phyloP scores from a whole-genome alignment of 225 moss, liverwort and hornwort genomes.

The Physcomitrellopsis africana region DNA sequence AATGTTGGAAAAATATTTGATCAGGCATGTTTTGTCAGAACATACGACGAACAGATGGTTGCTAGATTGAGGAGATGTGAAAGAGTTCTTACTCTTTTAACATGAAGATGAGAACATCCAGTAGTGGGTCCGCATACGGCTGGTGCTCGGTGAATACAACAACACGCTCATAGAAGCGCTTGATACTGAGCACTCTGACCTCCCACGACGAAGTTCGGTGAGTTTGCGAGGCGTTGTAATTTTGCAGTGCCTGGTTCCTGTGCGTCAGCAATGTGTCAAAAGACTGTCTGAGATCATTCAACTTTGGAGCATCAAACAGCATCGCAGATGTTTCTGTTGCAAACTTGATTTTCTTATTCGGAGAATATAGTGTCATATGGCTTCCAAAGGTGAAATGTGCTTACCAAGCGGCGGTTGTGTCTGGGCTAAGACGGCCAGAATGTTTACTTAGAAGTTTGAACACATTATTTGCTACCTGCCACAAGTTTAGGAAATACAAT shows the following conservation, averaged over 20 bases:
- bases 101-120: constrained; percentile 83
- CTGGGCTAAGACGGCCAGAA: constrained; percentile 38
- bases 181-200: constrained; percentile 56
- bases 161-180: constrained; percentile 83
- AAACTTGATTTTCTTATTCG: background rate
- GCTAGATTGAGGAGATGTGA: too few species aligned
- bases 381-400: background rate
- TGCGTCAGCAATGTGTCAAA: constrained; percentile 2
- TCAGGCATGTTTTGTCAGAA: too few species aligned
- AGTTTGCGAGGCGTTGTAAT: constrained; percentile 49
- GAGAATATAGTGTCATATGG: background rate
- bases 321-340: background rate
- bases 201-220: constrained; percentile 51
- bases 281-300: background rate
- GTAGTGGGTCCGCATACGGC: constrained; percentile 79
- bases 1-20: too few species aligned
- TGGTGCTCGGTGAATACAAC: constrained; percentile 74
- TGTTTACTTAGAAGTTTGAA: constrained; percentile 38
- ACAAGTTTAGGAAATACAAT: background rate
- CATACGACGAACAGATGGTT: too few species aligned
- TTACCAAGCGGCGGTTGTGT: constrained; percentile 46
- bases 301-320: background rate
- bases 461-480: constrained; percentile 56
- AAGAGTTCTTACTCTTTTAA: constrained; percentile 61
- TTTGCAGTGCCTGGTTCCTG: constrained; percentile 64